These are phyloP conservation scores for Scheffersomyces coipomensis DNA, from an alignment of 805 yeast species.

Conservation along the genomic window DNA sequence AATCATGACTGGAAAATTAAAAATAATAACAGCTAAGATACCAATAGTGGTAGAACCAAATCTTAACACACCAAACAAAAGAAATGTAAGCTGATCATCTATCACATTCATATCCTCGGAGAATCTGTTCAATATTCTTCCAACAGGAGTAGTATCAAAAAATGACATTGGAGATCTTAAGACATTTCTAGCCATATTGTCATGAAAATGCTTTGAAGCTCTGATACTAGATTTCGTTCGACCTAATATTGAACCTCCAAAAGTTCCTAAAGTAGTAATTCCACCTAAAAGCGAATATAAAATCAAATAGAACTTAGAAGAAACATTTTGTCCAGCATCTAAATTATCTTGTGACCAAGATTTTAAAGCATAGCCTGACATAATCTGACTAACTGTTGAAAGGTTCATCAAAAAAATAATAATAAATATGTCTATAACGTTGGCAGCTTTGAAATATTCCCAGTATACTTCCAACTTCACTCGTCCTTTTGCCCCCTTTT, in stretches of 20 bases:
- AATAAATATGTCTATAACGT: slow-evolving; percentile 9
- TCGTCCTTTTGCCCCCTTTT: slow-evolving; percentile 28
- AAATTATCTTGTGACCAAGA: slow-evolving; percentile 35
- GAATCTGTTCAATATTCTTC: slow-evolving; percentile 37
- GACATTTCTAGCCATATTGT: slow-evolving; percentile 32
- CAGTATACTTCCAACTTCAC: slow-evolving; percentile 26
- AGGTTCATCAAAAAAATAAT: slow-evolving; percentile 9
- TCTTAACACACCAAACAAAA: slow-evolving; percentile 19
- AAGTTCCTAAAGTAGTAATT: slow-evolving; percentile 20
- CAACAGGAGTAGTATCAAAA: slow-evolving; percentile 41
- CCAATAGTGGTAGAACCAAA: slow-evolving; percentile 20
- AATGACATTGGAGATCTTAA: slow-evolving; percentile 40
- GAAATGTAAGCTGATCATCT: slow-evolving; percentile 32
- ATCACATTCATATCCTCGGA: slow-evolving; percentile 33
- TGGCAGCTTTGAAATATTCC: slow-evolving; percentile 25
- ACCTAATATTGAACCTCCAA: slow-evolving; percentile 24
- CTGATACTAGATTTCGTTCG: slow-evolving; percentile 27
- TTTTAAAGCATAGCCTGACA: slow-evolving; percentile 28
- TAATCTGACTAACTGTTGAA: slow-evolving; percentile 7
- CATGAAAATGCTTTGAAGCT: slow-evolving; percentile 33
- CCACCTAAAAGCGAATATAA: slow-evolving; percentile 25
- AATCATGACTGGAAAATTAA: slow-evolving; percentile 30
- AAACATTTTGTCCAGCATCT: slow-evolving; percentile 22
- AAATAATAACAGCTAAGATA: slow-evolving; percentile 27
- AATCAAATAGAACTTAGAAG: slow-evolving; percentile 20